phyloP scores from a whole-genome alignment of 495 filamentous ascomycete genomes.

The Aspergillus hancockii region DNA sequence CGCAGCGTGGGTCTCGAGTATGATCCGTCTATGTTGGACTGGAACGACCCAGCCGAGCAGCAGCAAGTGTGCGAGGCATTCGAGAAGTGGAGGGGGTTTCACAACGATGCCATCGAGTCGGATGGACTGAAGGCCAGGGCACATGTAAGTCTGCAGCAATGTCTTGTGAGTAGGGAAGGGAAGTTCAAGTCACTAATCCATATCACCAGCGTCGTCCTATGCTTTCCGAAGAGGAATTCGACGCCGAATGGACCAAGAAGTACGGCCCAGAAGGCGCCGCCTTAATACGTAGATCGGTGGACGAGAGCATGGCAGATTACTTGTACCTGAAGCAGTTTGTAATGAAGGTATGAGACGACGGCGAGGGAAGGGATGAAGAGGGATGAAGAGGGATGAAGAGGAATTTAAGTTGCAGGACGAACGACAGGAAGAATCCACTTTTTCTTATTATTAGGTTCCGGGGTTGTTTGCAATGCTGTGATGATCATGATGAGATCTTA shows the following conservation, averaged over 20 bases:
- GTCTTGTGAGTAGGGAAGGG: background rate
- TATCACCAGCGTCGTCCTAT: constrained; percentile 35
- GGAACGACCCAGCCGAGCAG: constrained; percentile 74
- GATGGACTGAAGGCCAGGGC: constrained; percentile 67
- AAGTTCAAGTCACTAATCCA: constrained; percentile 5
- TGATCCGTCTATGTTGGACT: constrained; percentile 70
- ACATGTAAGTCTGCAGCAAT: constrained; percentile 60
- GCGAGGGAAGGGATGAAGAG: constrained; percentile 7
- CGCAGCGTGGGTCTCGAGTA: constrained; percentile 74
- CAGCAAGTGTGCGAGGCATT: constrained; percentile 65
- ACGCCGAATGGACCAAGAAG: constrained; percentile 78
- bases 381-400: constrained; percentile 15
- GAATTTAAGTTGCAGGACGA: background rate
- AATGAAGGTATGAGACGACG: constrained; percentile 53
- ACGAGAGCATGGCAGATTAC: constrained; percentile 81
- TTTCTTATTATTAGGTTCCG: constrained; percentile 2
- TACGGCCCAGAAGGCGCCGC: constrained; percentile 77
- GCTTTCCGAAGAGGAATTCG: constrained; percentile 69
- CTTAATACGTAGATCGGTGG: constrained; percentile 73
- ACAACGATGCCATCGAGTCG: constrained; percentile 87
- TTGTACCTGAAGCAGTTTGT: constrained; percentile 90
- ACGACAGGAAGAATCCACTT: background rate
- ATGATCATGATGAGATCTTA: constrained; percentile 25
- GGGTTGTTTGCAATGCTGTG: constrained; percentile 1
- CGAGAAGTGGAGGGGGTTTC: constrained; percentile 96